Conservation (phyloP, 1,284 basidiomycete species). For the Omphalotus olearius region DNA sequence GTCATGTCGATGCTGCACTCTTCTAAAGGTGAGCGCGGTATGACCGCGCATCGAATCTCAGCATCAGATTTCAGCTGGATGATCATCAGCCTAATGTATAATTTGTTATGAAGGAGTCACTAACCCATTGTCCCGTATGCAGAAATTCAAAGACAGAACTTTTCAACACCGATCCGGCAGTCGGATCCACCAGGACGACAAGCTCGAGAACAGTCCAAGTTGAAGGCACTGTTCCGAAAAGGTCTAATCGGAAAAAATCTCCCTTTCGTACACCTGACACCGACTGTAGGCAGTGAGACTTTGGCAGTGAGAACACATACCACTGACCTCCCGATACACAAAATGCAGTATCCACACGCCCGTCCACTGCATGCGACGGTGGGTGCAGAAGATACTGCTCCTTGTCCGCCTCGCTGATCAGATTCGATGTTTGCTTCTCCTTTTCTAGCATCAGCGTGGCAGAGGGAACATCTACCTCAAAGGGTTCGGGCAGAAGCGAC, state of each 20-base stretch:
- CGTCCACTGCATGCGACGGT: constrained; percentile 56
- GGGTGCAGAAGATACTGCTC: constrained; percentile 40
- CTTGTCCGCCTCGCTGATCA: constrained; percentile 30
- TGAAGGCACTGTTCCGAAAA: constrained; percentile 27
- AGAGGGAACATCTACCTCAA: constrained; percentile 21
- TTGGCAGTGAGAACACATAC: background rate
- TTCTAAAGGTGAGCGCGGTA: background rate
- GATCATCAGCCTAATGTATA: no score
- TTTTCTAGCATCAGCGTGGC: constrained; percentile 37
- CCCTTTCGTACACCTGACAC: constrained; percentile 27
- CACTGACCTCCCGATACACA: constrained; percentile 38
- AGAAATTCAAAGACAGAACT: constrained; percentile 29
- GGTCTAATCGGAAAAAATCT: constrained; percentile 46
- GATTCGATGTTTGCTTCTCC: constrained; percentile 30
- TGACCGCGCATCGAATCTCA: background rate
- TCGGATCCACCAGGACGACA: constrained; percentile 39
- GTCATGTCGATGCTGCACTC: background rate
- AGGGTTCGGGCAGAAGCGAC: constrained; percentile 33
- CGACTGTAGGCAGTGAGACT: constrained; percentile 6
- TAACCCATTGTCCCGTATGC: constrained; percentile 4
- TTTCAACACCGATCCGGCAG: constrained; percentile 34
- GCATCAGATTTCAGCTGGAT: no score
- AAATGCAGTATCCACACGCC: constrained; percentile 43
- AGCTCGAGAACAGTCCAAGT: constrained; percentile 30
- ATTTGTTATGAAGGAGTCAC: background rate